phyloP scores from a whole-genome alignment of 2,329 filamentous ascomycete species.

The Penicillium verrucosum region DNA sequence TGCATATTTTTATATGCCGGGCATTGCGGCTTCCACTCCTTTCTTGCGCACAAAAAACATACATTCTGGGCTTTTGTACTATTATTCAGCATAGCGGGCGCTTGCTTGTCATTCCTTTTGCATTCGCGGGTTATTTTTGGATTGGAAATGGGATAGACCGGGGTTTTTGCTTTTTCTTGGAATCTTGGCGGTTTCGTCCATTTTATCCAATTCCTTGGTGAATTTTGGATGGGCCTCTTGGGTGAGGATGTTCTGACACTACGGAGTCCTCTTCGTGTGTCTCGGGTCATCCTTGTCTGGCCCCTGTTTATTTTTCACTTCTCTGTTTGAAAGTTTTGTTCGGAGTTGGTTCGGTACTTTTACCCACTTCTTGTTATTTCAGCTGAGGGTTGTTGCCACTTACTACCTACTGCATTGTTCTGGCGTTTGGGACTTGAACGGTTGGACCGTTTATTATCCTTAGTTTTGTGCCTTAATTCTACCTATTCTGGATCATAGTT shows the following conservation, averaged over 20 bases:
- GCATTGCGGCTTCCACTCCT: slow-evolving; percentile 35
- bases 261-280: not conserved
- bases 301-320: not conserved
- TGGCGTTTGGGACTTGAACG: slow-evolving; percentile 24
- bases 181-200: slow-evolving; percentile 2
- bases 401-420: slow-evolving; percentile 27
- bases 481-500: not conserved
- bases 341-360: slow-evolving; percentile 11
- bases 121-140: slow-evolving; percentile 30
- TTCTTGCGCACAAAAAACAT: slow-evolving; percentile 13
- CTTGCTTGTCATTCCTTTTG: slow-evolving; percentile 39
- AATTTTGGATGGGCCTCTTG: slow-evolving; percentile 1
- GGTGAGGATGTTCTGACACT: not conserved
- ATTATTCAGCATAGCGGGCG: slow-evolving; percentile 36
- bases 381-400: slow-evolving; percentile 20
- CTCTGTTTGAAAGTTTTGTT: slow-evolving; percentile 1
- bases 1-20: slow-evolving; percentile 25
- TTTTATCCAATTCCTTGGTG: slow-evolving; percentile 6
- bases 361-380: slow-evolving; percentile 9
- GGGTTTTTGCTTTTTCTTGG: slow-evolving; percentile 14
- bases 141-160: slow-evolving; percentile 25
- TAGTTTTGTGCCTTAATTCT: not conserved
- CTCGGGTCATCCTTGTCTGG: not conserved
- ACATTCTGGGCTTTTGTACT: slow-evolving; percentile 32
- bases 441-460: slow-evolving; percentile 1